phyloP scores from a whole-genome alignment of 192 early-diverging fungal species.

The Entophlyctis luteolus region DNA sequence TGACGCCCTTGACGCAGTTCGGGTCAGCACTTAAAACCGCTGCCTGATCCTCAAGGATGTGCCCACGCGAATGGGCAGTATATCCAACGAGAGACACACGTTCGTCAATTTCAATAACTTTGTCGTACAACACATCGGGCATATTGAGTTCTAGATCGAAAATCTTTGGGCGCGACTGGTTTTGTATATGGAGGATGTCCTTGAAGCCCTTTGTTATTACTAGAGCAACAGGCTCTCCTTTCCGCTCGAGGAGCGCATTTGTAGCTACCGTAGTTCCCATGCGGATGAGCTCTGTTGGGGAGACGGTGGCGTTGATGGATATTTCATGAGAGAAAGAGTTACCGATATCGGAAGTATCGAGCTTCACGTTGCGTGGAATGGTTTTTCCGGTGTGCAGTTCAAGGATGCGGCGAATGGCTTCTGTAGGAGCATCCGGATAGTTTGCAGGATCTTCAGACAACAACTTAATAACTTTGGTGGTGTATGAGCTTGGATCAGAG shows the following conservation, averaged over 20 bases:
- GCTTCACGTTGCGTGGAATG: slow-evolving; percentile 61
- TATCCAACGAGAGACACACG: slow-evolving; percentile 81
- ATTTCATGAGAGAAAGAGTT: background rate
- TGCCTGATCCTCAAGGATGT: slow-evolving; percentile 23
- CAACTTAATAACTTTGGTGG: slow-evolving; percentile 83
- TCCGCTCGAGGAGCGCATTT: slow-evolving; percentile 70
- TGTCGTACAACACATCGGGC: slow-evolving; percentile 80
- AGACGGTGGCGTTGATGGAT: too few species aligned
- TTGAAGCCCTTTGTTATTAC: slow-evolving; percentile 90
- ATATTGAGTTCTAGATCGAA: slow-evolving; percentile 87
- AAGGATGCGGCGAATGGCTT: slow-evolving; percentile 85
- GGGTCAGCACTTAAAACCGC: slow-evolving; percentile 41
- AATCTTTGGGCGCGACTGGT: slow-evolving; percentile 85
- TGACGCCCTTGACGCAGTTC: slow-evolving; percentile 63
- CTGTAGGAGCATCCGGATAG: slow-evolving; percentile 89
- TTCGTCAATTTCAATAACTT: slow-evolving; percentile 76
- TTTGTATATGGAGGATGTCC: slow-evolving; percentile 26
- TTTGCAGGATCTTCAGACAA: slow-evolving; percentile 86
- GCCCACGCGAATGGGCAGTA: slow-evolving; percentile 42
- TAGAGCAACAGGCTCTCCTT: slow-evolving; percentile 83
- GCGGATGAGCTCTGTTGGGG: slow-evolving; percentile 60
- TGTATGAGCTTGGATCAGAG: slow-evolving; percentile 1
- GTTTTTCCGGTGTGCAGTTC: slow-evolving; percentile 70
- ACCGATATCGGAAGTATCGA: slow-evolving; percentile 71
- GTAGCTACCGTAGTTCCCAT: slow-evolving; percentile 99